phyloP scores from a whole-genome alignment of 306 rosid species.

The Prinsepia uniflora region DNA sequence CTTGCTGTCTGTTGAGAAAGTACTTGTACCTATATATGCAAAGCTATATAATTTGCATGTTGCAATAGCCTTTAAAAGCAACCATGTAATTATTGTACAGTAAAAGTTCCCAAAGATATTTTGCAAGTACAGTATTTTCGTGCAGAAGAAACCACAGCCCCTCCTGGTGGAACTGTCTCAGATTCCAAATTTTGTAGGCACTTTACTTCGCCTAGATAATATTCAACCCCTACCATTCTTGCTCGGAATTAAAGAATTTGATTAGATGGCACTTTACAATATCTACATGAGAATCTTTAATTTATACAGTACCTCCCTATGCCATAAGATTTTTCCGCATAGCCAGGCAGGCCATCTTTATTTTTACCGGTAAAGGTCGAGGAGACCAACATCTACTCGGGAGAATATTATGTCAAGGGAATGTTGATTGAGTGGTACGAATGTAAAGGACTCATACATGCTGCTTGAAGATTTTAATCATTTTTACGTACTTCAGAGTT shows the following conservation, averaged over 20 bases:
- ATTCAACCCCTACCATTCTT: background rate
- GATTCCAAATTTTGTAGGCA: conserved; percentile 39
- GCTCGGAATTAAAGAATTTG: no score
- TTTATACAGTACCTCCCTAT: no score
- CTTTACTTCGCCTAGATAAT: conserved; percentile 5
- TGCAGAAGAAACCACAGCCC: conserved; percentile 35
- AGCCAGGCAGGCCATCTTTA: background rate
- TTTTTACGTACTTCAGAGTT: no score
- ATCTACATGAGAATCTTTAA: no score
- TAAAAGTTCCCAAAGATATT: background rate
- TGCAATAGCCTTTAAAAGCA: background rate
- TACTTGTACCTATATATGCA: background rate
- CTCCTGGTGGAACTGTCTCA: conserved; percentile 17
- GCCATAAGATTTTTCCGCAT: no score
- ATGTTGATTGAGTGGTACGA: background rate
- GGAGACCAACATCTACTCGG: background rate
- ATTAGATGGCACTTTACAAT: no score
- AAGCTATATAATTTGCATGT: conserved; percentile 6
- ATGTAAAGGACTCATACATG: background rate
- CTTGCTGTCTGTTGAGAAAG: background rate
- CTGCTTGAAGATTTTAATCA: background rate
- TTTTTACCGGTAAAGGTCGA: background rate
- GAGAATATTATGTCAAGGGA: background rate
- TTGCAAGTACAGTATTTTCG: conserved; percentile 17
- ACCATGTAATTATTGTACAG: background rate